Evolutionary conservation across 1,284 basidiomycete genomes (phyloP), one percentile per base, ranked within the genome.

Genomic region (Xerocomus cyaneibrunnescens): DNA sequence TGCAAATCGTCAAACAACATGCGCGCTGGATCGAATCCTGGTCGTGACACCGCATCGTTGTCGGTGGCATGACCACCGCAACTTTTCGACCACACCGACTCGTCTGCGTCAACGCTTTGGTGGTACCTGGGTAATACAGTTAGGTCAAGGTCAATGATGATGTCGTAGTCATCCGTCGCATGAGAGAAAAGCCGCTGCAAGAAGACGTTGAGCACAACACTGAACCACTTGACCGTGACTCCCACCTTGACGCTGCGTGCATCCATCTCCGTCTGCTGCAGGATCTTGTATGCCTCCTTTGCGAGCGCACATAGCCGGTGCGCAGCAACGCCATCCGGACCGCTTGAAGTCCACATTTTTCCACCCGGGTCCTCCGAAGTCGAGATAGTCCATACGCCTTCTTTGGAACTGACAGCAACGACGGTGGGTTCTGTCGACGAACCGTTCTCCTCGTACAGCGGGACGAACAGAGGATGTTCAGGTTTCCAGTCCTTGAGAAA

Each of bases 401-500:
- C 70, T 31, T 66, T 72, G 51, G 69, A 66, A 31, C 68, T 50
- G 0, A 70, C 58, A 14, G 66, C 64, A 13, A 54, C 54, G 51
- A 54, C 54, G 8, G 56, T 54, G 4, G 58, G 57, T 17, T 55
- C 52, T 3, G 49, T 30, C 22, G 44, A 56, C 25, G 66, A 62
- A n/a, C 67, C 62, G 10, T 75, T 21, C 4, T 59, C 54, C 22
- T 67, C 81, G 55, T 85, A 81, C 9, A 90, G 57, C 13, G 83
- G 79, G 19, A 90, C 79, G 49, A 77, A 77, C 19, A 87, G 68
- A 4, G 83, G 82, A 16, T 80, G 76, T 48, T 85, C 82, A 77
- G 92, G 98, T 56, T 86, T 83, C 96, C 96, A 99, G 13, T 84
- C 78, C 50, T 81, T 85, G 47, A 99, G 70, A 56, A 90, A 81